Evolutionary conservation across 306 rosid genomes (phyloP).

Genomic region (Inga leiocalycina): DNA sequence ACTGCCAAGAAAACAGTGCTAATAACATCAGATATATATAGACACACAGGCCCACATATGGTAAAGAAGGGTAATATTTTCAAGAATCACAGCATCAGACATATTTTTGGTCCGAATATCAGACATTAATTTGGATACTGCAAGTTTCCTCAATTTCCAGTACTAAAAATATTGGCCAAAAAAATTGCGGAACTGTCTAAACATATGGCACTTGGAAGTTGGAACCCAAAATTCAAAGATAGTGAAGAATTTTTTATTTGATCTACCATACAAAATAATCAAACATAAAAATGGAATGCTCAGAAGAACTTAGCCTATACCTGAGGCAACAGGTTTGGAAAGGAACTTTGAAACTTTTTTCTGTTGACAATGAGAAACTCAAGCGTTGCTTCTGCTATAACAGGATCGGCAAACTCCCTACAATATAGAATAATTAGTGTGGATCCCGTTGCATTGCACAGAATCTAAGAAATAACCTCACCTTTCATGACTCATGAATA

Average conservation of each 20-base stretch:
- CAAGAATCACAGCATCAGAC: slow-evolving; percentile 5
- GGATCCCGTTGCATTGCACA: not conserved
- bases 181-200: not conserved
- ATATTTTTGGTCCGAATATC: not conserved
- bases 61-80: slow-evolving; percentile 20
- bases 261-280: not conserved
- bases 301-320: slow-evolving; percentile 46
- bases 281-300: slow-evolving; percentile 10
- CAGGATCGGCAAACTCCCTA: slow-evolving; percentile 96
- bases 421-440: slow-evolving; percentile 35
- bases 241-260: not conserved
- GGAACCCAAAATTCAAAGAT: slow-evolving; percentile 3
- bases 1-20: slow-evolving; percentile 57
- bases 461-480: not conserved
- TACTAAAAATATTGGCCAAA: not conserved
- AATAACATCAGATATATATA: slow-evolving; percentile 36
- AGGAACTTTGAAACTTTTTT: slow-evolving; percentile 69
- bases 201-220: slow-evolving; percentile 9
- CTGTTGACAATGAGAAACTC: slow-evolving; percentile 74
- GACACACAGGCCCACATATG: not conserved
- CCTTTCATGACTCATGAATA: not conserved
- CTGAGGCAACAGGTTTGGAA: slow-evolving; percentile 90
- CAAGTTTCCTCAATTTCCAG: slow-evolving; percentile 1
- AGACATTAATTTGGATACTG: not conserved
- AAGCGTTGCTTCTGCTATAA: slow-evolving; percentile 80